Base-by-base conservation (phyloP, 2,329 filamentous ascomycete genomes). In the Paracorniculantispora psalliotae region DNA sequence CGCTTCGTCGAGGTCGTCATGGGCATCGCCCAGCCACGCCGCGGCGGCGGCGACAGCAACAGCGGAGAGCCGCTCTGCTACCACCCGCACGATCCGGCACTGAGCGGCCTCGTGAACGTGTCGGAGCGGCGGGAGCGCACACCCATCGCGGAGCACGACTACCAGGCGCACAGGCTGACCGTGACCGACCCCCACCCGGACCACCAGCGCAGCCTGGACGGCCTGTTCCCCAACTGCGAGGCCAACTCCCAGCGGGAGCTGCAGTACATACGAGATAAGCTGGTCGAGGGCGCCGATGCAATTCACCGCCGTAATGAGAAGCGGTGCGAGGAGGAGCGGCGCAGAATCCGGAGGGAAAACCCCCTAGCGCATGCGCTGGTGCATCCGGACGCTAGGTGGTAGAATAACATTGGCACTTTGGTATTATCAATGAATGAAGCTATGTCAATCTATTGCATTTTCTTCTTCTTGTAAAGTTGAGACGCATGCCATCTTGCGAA, bases 1-100 rank as follows among this genome's bases (percentile, higher is more conserved):
- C 76, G 77, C 51, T 79, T 79, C 60, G 76, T 79, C 57, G 77
- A 79, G 62, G 75, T 79, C 4, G 73, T 72, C 35, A 71, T 66
- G 61, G 77, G 77, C 28, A 64, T 76, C 35, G 62, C 66, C 48
- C 77, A 79, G 60, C 74, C 75, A n/a, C n/a, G 1, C 47, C 28
- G 15, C 37, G 39, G 17, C 33, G n/a, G 9, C 37, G 30, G 3
- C n/a, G n/a, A n/a, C n/a, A n/a, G n/a, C n/a, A n/a, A n/a, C n/a
- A n/a, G n/a, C n/a, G 49, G 35, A 17, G 63, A 66, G 19, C 65
- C 69, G 1, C 66, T 70, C 19, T 37, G 67, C 0, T 53, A 62
- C 19, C 57, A 61, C 44, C 61, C 62, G 35, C 30, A 55, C 30
- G 30, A 47, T 49, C 6, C 26, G 15, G 25, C 26, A 30, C 21